phyloP scores from a whole-genome alignment of 306 rosid species.

The Gastrolobium bilobum region DNA sequence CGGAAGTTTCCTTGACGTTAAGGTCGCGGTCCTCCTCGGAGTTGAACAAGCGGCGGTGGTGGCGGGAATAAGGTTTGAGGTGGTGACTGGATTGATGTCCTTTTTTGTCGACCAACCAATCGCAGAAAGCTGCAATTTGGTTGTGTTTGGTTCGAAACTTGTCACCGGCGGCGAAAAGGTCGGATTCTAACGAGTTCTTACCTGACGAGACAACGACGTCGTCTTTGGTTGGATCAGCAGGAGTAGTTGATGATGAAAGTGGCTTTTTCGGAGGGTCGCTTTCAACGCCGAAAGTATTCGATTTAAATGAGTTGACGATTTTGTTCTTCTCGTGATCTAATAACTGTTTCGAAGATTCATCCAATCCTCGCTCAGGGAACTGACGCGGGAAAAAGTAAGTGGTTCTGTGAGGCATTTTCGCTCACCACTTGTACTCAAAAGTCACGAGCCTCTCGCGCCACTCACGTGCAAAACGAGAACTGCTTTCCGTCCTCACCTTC shows the following conservation, averaged over 20 bases:
- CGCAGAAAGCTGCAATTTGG: conserved; percentile 60
- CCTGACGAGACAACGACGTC: conserved; percentile 49
- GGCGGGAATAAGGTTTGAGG: conserved; percentile 5
- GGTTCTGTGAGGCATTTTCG: conserved; percentile 88
- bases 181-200: conserved; percentile 58
- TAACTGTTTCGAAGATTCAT: conserved; percentile 67
- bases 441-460: conserved; percentile 57
- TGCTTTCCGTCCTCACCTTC: conserved; percentile 35
- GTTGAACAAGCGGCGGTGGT: conserved; percentile 21
- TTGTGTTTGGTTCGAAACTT: conserved; percentile 51
- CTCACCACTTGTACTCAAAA: conserved; percentile 12
- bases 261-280: conserved; percentile 54
- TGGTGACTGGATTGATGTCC: conserved; percentile 53
- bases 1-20: conserved; percentile 52
- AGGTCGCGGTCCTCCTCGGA: conserved; percentile 60
- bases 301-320: conserved; percentile 46
- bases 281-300: conserved; percentile 50
- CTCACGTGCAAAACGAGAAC: conserved; percentile 48
- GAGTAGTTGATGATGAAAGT: neutral
- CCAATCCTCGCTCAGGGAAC: conserved; percentile 75
- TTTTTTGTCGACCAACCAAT: conserved; percentile 75
- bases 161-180: conserved; percentile 59
- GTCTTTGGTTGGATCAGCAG: conserved; percentile 12
- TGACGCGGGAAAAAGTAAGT: conserved; percentile 98
- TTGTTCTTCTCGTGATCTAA: conserved; percentile 68